phyloP scores from a whole-genome alignment of 2,329 filamentous ascomycete species.

The Beauveria brongniartii region DNA sequence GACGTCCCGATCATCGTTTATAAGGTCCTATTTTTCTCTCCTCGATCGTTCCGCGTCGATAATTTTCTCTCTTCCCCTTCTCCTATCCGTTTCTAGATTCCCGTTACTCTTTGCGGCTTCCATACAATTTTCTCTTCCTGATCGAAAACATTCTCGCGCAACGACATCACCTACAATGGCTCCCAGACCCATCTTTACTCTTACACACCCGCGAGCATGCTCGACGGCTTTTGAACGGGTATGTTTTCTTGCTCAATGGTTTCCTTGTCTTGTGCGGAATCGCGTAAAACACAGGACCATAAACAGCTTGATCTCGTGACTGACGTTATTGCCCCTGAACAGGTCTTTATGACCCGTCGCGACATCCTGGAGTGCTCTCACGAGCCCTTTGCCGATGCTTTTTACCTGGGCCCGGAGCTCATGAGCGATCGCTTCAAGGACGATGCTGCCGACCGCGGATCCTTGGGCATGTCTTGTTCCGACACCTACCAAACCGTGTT shows the following conservation, averaged over 20 bases:
- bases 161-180: conserved; percentile 47
- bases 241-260: conserved; percentile 24
- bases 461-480: conserved; percentile 59
- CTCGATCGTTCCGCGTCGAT: background rate
- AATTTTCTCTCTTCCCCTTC: background rate
- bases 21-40: background rate
- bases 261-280: background rate
- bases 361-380: conserved; percentile 78
- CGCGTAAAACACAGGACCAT: background rate
- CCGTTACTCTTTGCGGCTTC: background rate
- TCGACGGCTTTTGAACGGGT: conserved; percentile 96
- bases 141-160: conserved; percentile 15
- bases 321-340: conserved; percentile 1
- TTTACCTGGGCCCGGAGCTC: conserved; percentile 90
- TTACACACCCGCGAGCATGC: conserved; percentile 88
- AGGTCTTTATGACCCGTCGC: conserved; percentile 95
- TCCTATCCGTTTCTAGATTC: background rate
- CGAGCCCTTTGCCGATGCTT: conserved; percentile 94
- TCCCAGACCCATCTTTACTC: conserved; percentile 70
- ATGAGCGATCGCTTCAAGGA: conserved; percentile 70
- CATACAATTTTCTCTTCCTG: background rate
- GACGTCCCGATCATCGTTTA: conserved; percentile 7
- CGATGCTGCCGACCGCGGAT: conserved; percentile 46
- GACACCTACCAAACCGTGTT: conserved; percentile 68
- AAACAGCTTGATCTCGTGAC: background rate